These are phyloP conservation scores for Meyerozyma elateridarum DNA, from an alignment of 1,139 yeast genomes.

Conservation along the genomic window DNA sequence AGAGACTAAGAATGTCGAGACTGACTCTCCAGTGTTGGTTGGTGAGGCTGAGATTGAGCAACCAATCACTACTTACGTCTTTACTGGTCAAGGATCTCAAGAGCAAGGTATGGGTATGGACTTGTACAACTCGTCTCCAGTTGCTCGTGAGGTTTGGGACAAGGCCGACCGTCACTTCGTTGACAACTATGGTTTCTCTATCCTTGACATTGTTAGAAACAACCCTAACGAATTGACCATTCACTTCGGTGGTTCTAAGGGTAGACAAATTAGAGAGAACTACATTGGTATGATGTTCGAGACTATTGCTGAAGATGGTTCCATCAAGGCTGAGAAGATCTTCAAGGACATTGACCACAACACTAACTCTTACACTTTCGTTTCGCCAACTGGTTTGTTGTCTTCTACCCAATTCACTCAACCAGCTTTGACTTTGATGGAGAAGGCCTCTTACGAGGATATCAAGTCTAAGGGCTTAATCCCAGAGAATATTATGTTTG, in stretches of 20 bases:
- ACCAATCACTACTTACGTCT: constrained; percentile 93
- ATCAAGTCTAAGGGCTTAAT: constrained; percentile 93
- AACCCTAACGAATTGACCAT: constrained; percentile 94
- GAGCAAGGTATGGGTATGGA: constrained; percentile 99
- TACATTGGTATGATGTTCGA: constrained; percentile 97
- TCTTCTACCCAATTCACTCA: constrained; percentile 99
- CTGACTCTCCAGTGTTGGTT: constrained; percentile 67
- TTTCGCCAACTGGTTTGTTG: constrained; percentile 89
- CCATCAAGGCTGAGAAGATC: constrained; percentile 84
- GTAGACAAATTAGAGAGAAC: constrained; percentile 91
- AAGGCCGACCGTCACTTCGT: constrained; percentile 93
- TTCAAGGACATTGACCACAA: constrained; percentile 84
- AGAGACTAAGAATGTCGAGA: constrained; percentile 78
- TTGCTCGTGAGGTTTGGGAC: constrained; percentile 96
- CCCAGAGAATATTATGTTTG: constrained; percentile 90
- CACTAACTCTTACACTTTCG: constrained; percentile 83
- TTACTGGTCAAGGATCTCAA: constrained; percentile 99
- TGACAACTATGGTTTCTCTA: constrained; percentile 93
- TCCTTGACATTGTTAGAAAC: constrained; percentile 88
- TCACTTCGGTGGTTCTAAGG: constrained; percentile 97
- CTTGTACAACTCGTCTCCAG: constrained; percentile 81
- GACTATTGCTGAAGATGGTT: constrained; percentile 82
- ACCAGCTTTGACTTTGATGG: constrained; percentile 98
- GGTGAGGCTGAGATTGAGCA: constrained; percentile 99
- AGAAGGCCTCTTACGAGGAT: constrained; percentile 97